These are phyloP conservation scores for Suillus paluster DNA, from an alignment of 768 basidiomycete genomes.

Conservation along the genomic window DNA sequence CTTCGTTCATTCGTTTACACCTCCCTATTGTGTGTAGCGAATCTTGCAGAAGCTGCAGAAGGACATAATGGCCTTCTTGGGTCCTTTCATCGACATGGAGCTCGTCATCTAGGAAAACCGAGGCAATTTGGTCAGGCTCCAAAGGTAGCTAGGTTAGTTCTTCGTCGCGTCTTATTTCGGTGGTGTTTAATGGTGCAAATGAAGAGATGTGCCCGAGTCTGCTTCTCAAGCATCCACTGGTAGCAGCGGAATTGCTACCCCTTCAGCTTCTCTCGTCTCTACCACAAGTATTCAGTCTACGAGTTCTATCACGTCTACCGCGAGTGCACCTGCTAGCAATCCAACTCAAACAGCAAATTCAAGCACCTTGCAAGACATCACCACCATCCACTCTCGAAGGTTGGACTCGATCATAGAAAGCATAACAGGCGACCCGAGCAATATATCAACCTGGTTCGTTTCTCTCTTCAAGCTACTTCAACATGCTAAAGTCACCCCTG, in stretches of 20 bases:
- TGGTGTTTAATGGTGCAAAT: background rate
- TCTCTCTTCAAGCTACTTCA: background rate
- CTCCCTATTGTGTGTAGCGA: conserved; percentile 2
- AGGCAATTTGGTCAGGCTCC: background rate
- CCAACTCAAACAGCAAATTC: conserved; percentile 16
- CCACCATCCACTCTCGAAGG: conserved; percentile 42
- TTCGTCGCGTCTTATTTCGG: too few relatives aligned
- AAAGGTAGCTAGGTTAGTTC: background rate
- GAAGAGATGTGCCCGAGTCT: background rate
- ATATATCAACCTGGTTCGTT: conserved; percentile 30
- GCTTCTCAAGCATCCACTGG: background rate
- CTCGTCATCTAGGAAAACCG: background rate
- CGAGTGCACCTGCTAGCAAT: background rate
- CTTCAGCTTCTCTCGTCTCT: background rate
- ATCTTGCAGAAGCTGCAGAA: background rate
- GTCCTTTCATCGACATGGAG: background rate
- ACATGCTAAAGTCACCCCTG: background rate
- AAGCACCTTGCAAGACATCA: conserved; percentile 35
- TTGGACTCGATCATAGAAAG: conserved; percentile 46
- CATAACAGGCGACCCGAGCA: conserved; percentile 32
- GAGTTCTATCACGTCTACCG: background rate
- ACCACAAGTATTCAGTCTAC: background rate
- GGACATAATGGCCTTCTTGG: too few relatives aligned
- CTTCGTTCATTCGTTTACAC: background rate
- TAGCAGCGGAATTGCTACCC: background rate